These are phyloP conservation scores for Endogone sp. DNA, from an alignment of 192 early-diverging fungal genomes.

Conservation along the genomic window DNA sequence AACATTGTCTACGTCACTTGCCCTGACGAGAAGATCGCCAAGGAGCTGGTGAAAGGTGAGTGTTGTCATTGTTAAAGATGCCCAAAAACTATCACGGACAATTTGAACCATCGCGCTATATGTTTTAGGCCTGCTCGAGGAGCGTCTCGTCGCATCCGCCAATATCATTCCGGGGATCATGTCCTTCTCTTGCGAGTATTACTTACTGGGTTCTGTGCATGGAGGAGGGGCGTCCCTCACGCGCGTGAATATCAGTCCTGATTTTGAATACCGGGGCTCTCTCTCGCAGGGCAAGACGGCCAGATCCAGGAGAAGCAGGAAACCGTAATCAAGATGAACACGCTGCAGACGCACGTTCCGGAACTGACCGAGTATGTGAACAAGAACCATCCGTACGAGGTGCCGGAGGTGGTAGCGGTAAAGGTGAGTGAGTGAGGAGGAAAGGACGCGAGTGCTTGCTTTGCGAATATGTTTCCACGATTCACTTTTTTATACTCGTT, in stretches of 20 bases:
- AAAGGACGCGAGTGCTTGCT: background rate
- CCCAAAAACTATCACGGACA: no score
- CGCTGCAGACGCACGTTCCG: background rate
- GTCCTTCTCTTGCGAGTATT: background rate
- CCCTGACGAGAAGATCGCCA: background rate
- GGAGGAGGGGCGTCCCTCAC: no score
- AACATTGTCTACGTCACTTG: background rate
- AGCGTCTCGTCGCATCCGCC: background rate
- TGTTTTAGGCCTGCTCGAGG: background rate
- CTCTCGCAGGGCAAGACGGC: background rate
- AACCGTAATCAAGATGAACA: background rate
- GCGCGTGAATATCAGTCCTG: no score
- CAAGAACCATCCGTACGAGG: background rate
- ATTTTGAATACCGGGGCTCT: no score
- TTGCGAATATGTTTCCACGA: background rate
- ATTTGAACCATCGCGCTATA: background rate
- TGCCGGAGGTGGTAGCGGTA: background rate
- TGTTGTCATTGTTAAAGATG: no score
- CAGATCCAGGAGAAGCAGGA: background rate
- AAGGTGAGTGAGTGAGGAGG: background rate
- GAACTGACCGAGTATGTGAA: background rate
- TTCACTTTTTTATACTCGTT: background rate
- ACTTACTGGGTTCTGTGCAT: no score
- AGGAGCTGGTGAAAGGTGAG: background rate
- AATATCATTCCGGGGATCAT: background rate